Evolutionary conservation across 108 stramenopile genomes (phyloP).

Genomic region (Conticribra weissflogii): DNA sequence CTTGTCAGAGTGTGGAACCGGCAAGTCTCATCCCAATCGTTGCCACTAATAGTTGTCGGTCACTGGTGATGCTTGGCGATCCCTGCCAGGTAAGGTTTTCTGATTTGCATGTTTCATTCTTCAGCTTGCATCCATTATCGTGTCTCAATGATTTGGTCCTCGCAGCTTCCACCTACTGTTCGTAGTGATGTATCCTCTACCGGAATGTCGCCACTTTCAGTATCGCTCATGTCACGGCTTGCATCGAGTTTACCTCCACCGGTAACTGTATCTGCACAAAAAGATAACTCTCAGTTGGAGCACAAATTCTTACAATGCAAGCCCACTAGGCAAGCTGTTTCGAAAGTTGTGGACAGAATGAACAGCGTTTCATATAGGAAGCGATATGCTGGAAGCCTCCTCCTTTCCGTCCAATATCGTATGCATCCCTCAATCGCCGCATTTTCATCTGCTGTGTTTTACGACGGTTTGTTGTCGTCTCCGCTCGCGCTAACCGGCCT

Average conservation of each 20-base stretch:
- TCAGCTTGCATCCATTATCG: background rate
- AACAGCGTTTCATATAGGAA: slow-evolving; percentile 67
- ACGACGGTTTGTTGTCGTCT: slow-evolving; percentile 76
- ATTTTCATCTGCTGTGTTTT: slow-evolving; percentile 89
- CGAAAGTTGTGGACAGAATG: slow-evolving; percentile 22
- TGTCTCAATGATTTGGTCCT: background rate
- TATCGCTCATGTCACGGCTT: slow-evolving; percentile 85
- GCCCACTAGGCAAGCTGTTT: slow-evolving; percentile 69
- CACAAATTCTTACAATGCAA: slow-evolving; percentile 64
- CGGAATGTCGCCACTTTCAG: slow-evolving; percentile 58
- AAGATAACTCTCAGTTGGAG: slow-evolving; percentile 57
- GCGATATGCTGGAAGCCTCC: slow-evolving; percentile 78
- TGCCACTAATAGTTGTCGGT: slow-evolving; percentile 73
- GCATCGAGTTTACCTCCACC: slow-evolving; percentile 68
- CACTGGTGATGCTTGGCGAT: slow-evolving; percentile 89
- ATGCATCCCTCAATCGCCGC: slow-evolving; percentile 98
- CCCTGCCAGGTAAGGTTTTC: slow-evolving; percentile 67
- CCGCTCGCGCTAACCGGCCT: slow-evolving; percentile 52
- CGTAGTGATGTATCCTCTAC: slow-evolving; percentile 49
- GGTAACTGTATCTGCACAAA: slow-evolving; percentile 66
- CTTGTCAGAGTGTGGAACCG: slow-evolving; percentile 93
- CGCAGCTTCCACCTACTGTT: slow-evolving; percentile 82
- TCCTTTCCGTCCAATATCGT: slow-evolving; percentile 92
- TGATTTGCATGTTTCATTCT: background rate
- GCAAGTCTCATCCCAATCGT: slow-evolving; percentile 88